A percentile compares a stretch with the other conserved stretches of the same genome.
phyloP scores from a whole-genome alignment of 805 yeast genomes.

The Nakazawaea peltata region DNA sequence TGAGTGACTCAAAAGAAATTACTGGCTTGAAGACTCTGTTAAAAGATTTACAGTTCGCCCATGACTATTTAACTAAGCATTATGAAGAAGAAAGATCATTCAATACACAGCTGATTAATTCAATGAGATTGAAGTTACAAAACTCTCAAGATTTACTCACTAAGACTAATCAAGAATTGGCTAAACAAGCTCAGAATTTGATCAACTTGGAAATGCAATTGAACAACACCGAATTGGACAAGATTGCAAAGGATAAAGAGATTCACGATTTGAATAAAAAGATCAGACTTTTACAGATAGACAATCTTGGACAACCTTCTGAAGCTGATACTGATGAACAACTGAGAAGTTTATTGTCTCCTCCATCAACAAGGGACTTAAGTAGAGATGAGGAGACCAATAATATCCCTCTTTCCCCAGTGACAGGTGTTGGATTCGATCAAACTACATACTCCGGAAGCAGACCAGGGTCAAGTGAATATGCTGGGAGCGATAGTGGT shows the following conservation, averaged over 20 bases:
- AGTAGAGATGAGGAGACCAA: not conserved
- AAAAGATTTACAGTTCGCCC: conserved; percentile 63
- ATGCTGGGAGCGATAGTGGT: not conserved
- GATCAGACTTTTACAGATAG: conserved; percentile 34
- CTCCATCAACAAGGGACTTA: too few species aligned
- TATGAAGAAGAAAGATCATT: conserved; percentile 58
- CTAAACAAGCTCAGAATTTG: conserved; percentile 26
- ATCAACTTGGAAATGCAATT: conserved; percentile 27
- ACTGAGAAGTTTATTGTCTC: conserved; percentile 10
- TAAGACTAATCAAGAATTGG: conserved; percentile 28
- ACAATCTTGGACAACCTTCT: conserved; percentile 39
- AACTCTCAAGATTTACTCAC: conserved; percentile 43
- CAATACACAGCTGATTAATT: conserved; percentile 43
- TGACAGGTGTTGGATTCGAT: conserved; percentile 15
- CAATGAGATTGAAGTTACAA: conserved; percentile 40
- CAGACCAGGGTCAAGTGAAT: conserved; percentile 2
- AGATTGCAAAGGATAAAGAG: conserved; percentile 30
- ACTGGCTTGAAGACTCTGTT: conserved; percentile 44
- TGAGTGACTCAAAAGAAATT: conserved; percentile 4
- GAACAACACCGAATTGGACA: conserved; percentile 21
- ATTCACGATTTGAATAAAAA: conserved; percentile 35
- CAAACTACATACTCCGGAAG: not conserved
- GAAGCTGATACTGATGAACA: not conserved
- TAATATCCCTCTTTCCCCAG: conserved; percentile 12
- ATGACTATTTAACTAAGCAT: conserved; percentile 58